Conservation (phyloP, 1,284 basidiomycete species). For the Puccinia hordei region DNA sequence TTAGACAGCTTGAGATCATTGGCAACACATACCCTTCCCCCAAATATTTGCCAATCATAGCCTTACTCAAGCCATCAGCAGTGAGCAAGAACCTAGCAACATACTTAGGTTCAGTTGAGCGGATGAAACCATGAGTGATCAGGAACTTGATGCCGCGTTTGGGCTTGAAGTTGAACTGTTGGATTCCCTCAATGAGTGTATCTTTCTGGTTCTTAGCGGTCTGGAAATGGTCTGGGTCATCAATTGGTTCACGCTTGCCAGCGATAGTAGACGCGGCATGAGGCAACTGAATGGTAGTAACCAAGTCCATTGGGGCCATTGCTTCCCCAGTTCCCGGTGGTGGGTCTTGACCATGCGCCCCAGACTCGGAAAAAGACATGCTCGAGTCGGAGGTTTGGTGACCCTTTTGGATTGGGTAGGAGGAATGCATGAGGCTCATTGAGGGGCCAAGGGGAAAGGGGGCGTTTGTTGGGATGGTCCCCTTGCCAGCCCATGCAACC, state of each 20-base stretch:
- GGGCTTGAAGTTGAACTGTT: conserved; percentile 97
- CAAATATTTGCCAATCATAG: conserved; percentile 95
- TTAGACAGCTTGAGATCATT: not conserved
- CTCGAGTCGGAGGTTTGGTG: conserved; percentile 24
- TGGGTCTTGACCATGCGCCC: conserved; percentile 54
- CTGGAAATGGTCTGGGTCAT: conserved; percentile 92
- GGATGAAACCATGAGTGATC: conserved; percentile 84
- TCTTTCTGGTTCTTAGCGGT: conserved; percentile 97
- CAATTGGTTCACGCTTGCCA: conserved; percentile 72
- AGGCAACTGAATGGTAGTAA: conserved; percentile 57
- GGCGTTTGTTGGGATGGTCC: conserved; percentile 54
- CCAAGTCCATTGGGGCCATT: conserved; percentile 29
- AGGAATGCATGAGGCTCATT: conserved; percentile 60
- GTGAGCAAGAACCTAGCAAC: conserved; percentile 83
- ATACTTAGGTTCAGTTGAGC: conserved; percentile 72
- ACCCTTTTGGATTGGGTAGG: conserved; percentile 28
- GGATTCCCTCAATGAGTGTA: conserved; percentile 89
- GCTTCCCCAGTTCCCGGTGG: conserved; percentile 50
- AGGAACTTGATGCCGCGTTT: conserved; percentile 90
- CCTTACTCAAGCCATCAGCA: conserved; percentile 91
- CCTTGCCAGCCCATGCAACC: no score
- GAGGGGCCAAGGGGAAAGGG: conserved; percentile 53
- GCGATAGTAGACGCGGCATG: conserved; percentile 61
- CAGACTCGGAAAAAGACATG: conserved; percentile 51
- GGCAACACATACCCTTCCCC: conserved; percentile 77